Conservation (phyloP, 2,329 filamentous ascomycete species). For the Diplodia scrobiculata region DNA sequence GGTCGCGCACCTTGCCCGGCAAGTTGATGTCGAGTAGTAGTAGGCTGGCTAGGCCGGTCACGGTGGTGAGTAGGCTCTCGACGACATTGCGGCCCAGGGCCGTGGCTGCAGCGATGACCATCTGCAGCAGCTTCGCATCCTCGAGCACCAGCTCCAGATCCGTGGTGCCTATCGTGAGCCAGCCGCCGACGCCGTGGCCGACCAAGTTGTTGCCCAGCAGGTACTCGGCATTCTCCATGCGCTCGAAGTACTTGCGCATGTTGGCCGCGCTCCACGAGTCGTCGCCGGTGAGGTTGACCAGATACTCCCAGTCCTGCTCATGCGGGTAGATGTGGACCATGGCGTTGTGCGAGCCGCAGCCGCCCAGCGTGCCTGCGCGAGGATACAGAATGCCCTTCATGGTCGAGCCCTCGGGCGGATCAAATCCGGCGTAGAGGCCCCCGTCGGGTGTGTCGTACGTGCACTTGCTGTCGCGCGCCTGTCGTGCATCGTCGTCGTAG, state of each 20-base stretch:
- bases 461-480: slow-evolving; percentile 62
- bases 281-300: slow-evolving; percentile 62
- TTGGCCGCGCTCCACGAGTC: slow-evolving; percentile 59
- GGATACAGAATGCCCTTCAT: slow-evolving; percentile 61
- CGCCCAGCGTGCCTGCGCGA: slow-evolving; percentile 59
- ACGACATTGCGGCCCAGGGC: slow-evolving; percentile 50
- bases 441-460: slow-evolving; percentile 58
- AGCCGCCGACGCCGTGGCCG: background rate
- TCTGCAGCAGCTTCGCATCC: slow-evolving; percentile 57
- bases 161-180: slow-evolving; percentile 58
- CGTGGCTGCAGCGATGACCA: slow-evolving; percentile 55
- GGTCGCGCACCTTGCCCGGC: slow-evolving; percentile 51
- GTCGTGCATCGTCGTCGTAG: slow-evolving; percentile 57
- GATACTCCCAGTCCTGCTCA: slow-evolving; percentile 61
- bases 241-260: slow-evolving; percentile 61
- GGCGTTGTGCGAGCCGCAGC: slow-evolving; percentile 64
- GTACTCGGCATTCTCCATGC: slow-evolving; percentile 59
- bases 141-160: slow-evolving; percentile 53
- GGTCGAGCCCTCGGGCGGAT: slow-evolving; percentile 57
- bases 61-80: slow-evolving; percentile 44
- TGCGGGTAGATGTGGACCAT: slow-evolving; percentile 63
- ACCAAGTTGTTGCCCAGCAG: slow-evolving; percentile 42
- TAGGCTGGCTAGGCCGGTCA: slow-evolving; percentile 46
- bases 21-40: slow-evolving; percentile 53
- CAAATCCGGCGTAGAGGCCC: slow-evolving; percentile 55